Evolutionary conservation across 371 early-diverging fungal species (phyloP).

Genomic region (Mortierella sp.): DNA sequence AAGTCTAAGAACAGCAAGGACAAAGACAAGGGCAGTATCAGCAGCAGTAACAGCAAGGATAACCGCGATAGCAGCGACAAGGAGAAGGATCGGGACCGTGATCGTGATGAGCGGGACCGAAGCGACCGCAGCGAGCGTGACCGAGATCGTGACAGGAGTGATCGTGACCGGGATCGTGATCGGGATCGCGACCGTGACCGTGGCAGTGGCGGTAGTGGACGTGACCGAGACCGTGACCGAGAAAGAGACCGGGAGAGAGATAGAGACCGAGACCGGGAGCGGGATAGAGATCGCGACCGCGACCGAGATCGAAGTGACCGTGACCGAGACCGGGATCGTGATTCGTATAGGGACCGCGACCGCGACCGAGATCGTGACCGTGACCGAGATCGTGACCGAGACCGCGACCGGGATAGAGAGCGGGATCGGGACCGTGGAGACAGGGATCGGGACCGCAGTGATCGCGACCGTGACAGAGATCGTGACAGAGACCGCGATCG

Average conservation of each 20-base stretch:
- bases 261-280: constrained; percentile 20
- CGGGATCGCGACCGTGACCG: constrained; percentile 30
- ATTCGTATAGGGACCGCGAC: constrained; percentile 16
- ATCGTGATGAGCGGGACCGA: no score
- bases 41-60: constrained; percentile 12
- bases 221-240: constrained; percentile 24
- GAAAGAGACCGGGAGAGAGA: constrained; percentile 19
- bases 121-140: constrained; percentile 17
- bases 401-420: constrained; percentile 18
- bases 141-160: constrained; percentile 19
- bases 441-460: constrained; percentile 37
- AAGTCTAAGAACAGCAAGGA: constrained; percentile 31
- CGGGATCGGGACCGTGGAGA: constrained; percentile 31
- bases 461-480: constrained; percentile 16
- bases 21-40: constrained; percentile 23
- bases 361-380: constrained; percentile 30
- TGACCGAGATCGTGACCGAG: constrained; percentile 26
- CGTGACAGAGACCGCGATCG: constrained; percentile 23
- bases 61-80: constrained; percentile 1
- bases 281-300: constrained; percentile 32
- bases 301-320: constrained; percentile 27
- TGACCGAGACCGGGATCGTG: constrained; percentile 29
- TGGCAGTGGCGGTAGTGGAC: constrained; percentile 3
- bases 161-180: constrained; percentile 31
- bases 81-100: constrained; percentile 14